Percentiles rank a stretch among this genome's conserved stretches.
Evolutionary conservation across 768 basidiomycete species (phyloP).

Genomic region (Amanita molliuscula): DNA sequence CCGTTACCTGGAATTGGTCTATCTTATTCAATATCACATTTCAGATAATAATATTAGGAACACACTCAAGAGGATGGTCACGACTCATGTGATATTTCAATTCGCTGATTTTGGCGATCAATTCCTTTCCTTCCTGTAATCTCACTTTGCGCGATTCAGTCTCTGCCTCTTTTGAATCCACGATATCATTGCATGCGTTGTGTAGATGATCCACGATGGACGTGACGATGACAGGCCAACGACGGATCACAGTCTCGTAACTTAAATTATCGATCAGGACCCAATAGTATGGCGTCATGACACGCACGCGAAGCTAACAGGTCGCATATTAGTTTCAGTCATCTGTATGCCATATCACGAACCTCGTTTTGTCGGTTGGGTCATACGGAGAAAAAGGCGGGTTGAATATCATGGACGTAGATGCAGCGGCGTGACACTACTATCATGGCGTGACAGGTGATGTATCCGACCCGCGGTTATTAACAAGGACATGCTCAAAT

Average conservation of each 20-base stretch:
- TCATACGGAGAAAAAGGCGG: conserved; percentile 64
- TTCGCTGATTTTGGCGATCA: conserved; percentile 65
- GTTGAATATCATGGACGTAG: conserved; percentile 26
- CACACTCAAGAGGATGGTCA: conserved; percentile 61
- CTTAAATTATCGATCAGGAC: conserved; percentile 21
- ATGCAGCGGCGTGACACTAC: background rate
- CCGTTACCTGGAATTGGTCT: conserved; percentile 73
- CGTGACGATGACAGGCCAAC: conserved; percentile 84
- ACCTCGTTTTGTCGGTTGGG: conserved; percentile 61
- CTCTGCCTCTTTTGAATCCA: conserved; percentile 13
- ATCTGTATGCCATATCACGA: background rate
- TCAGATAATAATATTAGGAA: background rate
- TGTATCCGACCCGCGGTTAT: background rate
- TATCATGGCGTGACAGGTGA: background rate
- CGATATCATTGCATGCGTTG: conserved; percentile 50
- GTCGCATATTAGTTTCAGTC: background rate
- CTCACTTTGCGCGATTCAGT: conserved; percentile 23
- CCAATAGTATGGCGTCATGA: background rate
- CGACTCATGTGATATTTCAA: conserved; percentile 87
- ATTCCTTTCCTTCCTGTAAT: conserved; percentile 64
- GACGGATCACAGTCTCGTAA: conserved; percentile 67
- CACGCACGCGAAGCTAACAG: conserved; percentile 55
- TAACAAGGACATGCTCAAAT: too few species aligned
- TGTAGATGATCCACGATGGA: conserved; percentile 69
- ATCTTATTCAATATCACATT: background rate